Percentiles rank a stretch among this genome's conserved stretches.
These are phyloP conservation scores for Leucocoprinus sp. DNA, from an alignment of 768 basidiomycete species.

Conservation along the genomic window DNA sequence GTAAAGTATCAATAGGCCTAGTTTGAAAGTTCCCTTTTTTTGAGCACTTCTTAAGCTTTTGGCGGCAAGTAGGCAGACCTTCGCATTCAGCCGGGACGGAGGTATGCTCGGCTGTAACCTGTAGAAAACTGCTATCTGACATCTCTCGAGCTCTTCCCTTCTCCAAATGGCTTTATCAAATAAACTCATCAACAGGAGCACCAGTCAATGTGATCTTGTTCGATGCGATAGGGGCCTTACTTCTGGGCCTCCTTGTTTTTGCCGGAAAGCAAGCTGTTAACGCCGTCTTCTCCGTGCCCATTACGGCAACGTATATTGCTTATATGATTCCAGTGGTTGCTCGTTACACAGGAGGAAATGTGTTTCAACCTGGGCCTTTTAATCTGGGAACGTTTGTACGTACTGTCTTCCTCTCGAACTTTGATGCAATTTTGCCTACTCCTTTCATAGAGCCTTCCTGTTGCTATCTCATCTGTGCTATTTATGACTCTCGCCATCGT, in stretches of 20 bases:
- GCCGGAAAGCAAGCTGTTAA: slow-evolving; percentile 52
- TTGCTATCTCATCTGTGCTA: slow-evolving; percentile 46
- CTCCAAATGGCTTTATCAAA: slow-evolving; percentile 49
- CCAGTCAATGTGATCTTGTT: slow-evolving; percentile 56
- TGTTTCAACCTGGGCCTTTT: slow-evolving; percentile 52
- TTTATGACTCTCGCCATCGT: slow-evolving; percentile 64
- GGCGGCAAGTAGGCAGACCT: slow-evolving; percentile 45
- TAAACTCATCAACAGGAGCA: slow-evolving; percentile 47
- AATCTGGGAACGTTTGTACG: slow-evolving; percentile 32
- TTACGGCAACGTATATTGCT: slow-evolving; percentile 39
- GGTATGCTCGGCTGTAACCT: slow-evolving; percentile 21
- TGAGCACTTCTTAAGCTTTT: slow-evolving; percentile 16
- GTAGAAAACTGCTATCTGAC: neutral
- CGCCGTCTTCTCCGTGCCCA: slow-evolving; percentile 46
- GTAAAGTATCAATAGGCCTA: slow-evolving; percentile 18
- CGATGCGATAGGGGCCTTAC: slow-evolving; percentile 34
- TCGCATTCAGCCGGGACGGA: slow-evolving; percentile 63
- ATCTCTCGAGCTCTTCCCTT: slow-evolving; percentile 43
- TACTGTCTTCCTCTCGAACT: neutral
- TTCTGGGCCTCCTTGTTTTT: slow-evolving; percentile 52
- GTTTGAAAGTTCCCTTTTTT: neutral
- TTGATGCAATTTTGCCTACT: neutral
- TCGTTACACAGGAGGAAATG: slow-evolving; percentile 37
- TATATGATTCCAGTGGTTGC: slow-evolving; percentile 49
- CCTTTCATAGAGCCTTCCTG: slow-evolving; percentile 41